phyloP scores from a whole-genome alignment of 2,329 filamentous ascomycete species.

The Pseudogymnoascus sp. region DNA sequence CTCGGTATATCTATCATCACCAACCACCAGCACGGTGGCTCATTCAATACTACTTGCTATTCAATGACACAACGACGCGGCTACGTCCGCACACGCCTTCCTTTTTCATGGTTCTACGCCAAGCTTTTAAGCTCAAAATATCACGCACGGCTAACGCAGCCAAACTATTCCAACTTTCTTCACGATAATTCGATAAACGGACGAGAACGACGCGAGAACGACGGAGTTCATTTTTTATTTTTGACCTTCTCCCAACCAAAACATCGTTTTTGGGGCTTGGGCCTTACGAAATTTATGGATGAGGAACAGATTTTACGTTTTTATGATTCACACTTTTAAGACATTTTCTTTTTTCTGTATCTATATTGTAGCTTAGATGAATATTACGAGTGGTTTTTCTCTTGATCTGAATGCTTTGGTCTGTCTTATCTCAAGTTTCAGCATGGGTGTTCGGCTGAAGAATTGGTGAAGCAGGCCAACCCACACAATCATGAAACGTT shows the following conservation, averaged over 20 bases:
- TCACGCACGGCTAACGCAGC: constrained; percentile 3
- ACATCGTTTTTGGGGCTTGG: constrained; percentile 1
- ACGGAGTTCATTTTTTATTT: constrained; percentile 1
- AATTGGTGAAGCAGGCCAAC: background rate
- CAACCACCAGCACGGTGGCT: background rate
- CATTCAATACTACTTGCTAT: background rate
- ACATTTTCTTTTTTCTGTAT: constrained; percentile 6
- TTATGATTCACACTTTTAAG: constrained; percentile 4
- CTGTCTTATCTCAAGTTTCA: background rate
- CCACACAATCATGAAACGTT: background rate
- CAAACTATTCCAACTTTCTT: background rate
- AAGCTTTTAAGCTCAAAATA: constrained; percentile 6
- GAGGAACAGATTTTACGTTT: constrained; percentile 7
- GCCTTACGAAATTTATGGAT: constrained; percentile 4
- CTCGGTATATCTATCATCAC: constrained; percentile 1
- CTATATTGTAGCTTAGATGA: constrained; percentile 5
- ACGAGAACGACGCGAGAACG: constrained; percentile 6
- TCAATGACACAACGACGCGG: background rate
- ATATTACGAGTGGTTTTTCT: constrained; percentile 1
- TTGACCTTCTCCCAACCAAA: constrained; percentile 6
- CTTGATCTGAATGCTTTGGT: background rate
- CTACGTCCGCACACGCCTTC: background rate
- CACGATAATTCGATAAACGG: constrained; percentile 7
- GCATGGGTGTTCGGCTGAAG: background rate
- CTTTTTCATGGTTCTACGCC: background rate